phyloP scores from a whole-genome alignment of 805 yeast species.

The Nakazawaea molendinolei region DNA sequence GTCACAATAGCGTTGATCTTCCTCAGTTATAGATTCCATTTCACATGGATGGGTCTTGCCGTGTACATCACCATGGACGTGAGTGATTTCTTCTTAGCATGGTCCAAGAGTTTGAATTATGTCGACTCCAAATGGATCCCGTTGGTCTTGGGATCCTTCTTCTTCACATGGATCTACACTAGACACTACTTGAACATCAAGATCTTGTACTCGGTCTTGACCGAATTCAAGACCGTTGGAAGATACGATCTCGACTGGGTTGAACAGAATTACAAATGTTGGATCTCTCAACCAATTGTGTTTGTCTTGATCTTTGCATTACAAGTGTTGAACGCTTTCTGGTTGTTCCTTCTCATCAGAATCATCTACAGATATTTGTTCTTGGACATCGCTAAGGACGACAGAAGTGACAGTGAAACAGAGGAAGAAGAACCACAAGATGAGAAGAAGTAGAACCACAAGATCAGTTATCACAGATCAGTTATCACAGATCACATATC shows the following conservation, averaged over 20 bases:
- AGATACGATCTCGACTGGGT: constrained; percentile 74
- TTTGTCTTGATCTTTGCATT: constrained; percentile 70
- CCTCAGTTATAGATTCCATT: constrained; percentile 87
- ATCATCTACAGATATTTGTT: constrained; percentile 62
- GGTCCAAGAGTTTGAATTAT: constrained; percentile 83
- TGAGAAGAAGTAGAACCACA: constrained; percentile 14
- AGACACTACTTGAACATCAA: constrained; percentile 81
- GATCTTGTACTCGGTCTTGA: constrained; percentile 77
- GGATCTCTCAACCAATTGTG: constrained; percentile 89
- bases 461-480: neutral
- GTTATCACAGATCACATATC: neutral
- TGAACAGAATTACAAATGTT: constrained; percentile 92
- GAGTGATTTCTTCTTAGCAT: constrained; percentile 81
- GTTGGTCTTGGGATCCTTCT: constrained; percentile 64
- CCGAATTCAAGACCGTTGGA: constrained; percentile 85
- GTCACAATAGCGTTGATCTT: constrained; percentile 84
- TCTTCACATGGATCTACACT: constrained; percentile 73
- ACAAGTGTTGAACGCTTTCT: constrained; percentile 80
- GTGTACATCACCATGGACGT: constrained; percentile 94
- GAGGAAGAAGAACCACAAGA: constrained; percentile 37
- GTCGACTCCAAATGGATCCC: constrained; percentile 59
- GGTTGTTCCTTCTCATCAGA: constrained; percentile 80
- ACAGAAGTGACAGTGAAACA: constrained; percentile 80
- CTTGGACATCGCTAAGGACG: constrained; percentile 64
- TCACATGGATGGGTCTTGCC: constrained; percentile 91